A percentile compares a stretch with the other conserved stretches of the same genome.
Evolutionary conservation across 768 basidiomycete species (phyloP).

Genomic region (Rhodotorula diobovata): DNA sequence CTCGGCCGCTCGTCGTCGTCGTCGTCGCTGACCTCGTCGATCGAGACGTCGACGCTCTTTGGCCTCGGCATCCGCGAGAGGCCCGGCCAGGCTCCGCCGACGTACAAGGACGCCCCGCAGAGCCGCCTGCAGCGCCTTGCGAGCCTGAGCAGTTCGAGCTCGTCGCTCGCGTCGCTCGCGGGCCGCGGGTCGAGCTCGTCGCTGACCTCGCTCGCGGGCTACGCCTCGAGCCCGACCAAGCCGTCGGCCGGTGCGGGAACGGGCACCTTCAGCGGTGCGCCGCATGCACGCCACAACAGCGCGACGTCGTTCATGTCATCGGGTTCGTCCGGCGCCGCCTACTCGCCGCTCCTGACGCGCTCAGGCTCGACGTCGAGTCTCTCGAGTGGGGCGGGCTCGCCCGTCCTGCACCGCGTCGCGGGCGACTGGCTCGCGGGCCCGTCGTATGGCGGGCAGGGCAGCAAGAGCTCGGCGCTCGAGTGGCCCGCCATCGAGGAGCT

Average conservation of each 20-base stretch:
- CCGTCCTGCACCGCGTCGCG: slow-evolving; percentile 26
- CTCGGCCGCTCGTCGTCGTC: neutral
- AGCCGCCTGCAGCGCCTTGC: slow-evolving; percentile 30
- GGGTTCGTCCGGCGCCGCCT: slow-evolving; percentile 9
- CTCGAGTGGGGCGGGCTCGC: slow-evolving; percentile 8
- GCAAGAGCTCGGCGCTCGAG: slow-evolving; percentile 11
- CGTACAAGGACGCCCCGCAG: slow-evolving; percentile 28
- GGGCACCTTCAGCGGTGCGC: neutral
- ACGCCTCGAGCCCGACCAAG: neutral
- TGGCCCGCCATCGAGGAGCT: slow-evolving; percentile 30
- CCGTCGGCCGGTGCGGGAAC: neutral
- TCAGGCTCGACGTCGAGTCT: slow-evolving; percentile 22
- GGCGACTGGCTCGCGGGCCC: slow-evolving; percentile 13
- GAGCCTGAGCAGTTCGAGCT: slow-evolving; percentile 3
- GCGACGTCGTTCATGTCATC: slow-evolving; percentile 14
- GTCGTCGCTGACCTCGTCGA: neutral
- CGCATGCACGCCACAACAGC: slow-evolving; percentile 21
- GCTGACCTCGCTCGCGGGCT: neutral
- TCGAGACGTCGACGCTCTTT: slow-evolving; percentile 21
- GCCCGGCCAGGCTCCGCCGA: slow-evolving; percentile 29
- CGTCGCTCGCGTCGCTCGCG: slow-evolving; percentile 5
- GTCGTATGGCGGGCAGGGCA: neutral
- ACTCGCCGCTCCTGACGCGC: slow-evolving; percentile 23
- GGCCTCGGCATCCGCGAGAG: slow-evolving; percentile 32
- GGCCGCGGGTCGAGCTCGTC: neutral